Base-by-base conservation (phyloP, 2,329 filamentous ascomycete genomes). In the Cryoendolithus antarcticus region DNA sequence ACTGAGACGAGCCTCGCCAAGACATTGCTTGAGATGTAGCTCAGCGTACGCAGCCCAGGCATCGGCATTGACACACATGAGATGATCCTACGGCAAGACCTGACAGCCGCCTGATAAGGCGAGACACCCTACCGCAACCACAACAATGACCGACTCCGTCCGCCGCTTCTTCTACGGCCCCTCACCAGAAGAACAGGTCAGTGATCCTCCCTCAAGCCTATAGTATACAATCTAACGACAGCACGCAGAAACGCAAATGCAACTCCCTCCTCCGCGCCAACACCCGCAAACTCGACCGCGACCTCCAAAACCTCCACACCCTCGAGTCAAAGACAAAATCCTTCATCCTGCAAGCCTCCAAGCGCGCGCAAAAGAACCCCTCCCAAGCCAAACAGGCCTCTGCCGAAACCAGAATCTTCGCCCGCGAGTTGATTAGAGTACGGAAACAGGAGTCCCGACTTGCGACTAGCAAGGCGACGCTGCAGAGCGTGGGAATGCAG, bases 401-500 rank as follows among this genome's bases (percentile, higher is more conserved):
- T 39, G 73, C 77, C 47, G 89, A 96, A 57, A 82, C 83, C 31
- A 85, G 91, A 49, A 80, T 81, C 47, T 94, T 95, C 61, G 91
- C 91, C 15, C 74, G 78, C 49, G 89, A 95, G 62, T 74, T 96
- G 36, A 76, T 96, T 46, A 79, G 83, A 38, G 75, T 85, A 43
- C 82, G 91, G 48, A 84, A 81, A 58, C 79, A 86, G 46, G 73
- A 72, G 11, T 65, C 71, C 24, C 77, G 91, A 4, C 72, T 96
- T 30, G 71, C 81, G 11, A 96, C 89, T 0, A 82, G 80, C 53
- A 93, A 93, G 59, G 91, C 91, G 2, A 91, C 96, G 64, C 74
- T 98, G 35, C 79, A 80, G 58, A 89, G 82, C 49, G 89, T 98
- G 32, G 81, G 89, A 62, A 93, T 96, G 86, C 91, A 96, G 64